Evolutionary conservation across 176 grass and related monocot species (phyloP), one percentile per base, ranked within the genome.

Genomic region (Dendrocalamus sinicus): DNA sequence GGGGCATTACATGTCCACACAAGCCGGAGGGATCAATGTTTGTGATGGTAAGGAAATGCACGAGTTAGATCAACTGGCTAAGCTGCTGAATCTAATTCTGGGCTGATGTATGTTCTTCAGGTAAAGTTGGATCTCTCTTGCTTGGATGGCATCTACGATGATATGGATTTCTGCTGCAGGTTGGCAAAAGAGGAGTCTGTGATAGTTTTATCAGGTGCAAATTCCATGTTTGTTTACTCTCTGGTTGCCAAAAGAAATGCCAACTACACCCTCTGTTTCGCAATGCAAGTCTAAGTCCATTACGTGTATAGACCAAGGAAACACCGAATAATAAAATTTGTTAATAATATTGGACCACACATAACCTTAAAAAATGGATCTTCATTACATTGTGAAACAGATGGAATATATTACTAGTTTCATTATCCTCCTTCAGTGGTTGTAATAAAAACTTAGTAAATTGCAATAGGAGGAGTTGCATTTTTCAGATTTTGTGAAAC

Each of bases 1-100:
- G 70, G 61, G 92, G 87, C 66, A 84, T 97, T 75, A 84, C 84
- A 50, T 97, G 95, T 28, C 92, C 91, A 23, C 75, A 91, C 47
- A 97, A 94, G 77, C 95, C 95, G 39, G 95, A 97, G 75, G 95
- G 86, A 30, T 92, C 95, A 16, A 97, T 97, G 95, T 97, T 95
- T 97, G 92, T 89, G 26, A 97, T 95, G 95, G 95, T 97, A 87
- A 92, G 66, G 19, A 70, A 23, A 72, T 39, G 37, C 37, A 39
- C 37, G 37, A 39, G 37, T 39, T 39, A 39, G 37, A 40, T 53
- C 60, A 43, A 37, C n/a, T 46, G 52, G 59, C 14, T 83, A 11
- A 67, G 61, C 61, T 64, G 12, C n/a, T n/a, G 22, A 20, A 76
- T 63, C 44, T 77, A 83, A 37, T 41, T 72, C 35, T 82, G 67